Conservation (phyloP, 2,329 filamentous ascomycete species). For the Pleurostoma richardsiae region DNA sequence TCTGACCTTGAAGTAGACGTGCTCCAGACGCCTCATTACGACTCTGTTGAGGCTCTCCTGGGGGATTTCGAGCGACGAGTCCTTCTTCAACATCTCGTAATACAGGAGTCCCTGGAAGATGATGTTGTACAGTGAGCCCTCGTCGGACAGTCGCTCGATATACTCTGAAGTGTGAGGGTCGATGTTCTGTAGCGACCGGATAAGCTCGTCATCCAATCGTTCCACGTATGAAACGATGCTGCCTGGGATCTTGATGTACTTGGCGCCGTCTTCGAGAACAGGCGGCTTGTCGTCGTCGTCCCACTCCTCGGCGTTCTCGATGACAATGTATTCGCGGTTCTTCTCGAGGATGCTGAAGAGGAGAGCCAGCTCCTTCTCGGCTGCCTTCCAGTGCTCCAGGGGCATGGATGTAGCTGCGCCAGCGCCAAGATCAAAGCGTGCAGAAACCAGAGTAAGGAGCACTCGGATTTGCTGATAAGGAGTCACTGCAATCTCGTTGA, state of each 20-base stretch:
- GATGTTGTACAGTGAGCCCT: conserved; percentile 84
- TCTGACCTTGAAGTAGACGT: conserved; percentile 93
- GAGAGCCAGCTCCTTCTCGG: conserved; percentile 76
- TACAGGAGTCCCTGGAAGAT: conserved; percentile 87
- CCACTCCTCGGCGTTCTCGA: conserved; percentile 95
- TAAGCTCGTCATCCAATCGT: conserved; percentile 94
- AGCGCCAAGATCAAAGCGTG: conserved; percentile 86
- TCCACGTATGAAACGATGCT: conserved; percentile 93
- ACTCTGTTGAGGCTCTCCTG: conserved; percentile 91
- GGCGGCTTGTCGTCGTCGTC: conserved; percentile 97
- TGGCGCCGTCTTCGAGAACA: conserved; percentile 64
- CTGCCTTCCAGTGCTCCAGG: conserved; percentile 93
- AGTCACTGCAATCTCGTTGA: conserved; percentile 79
- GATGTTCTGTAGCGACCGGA: conserved; percentile 92
- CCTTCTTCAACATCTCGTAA: conserved; percentile 73
- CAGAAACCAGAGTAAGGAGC: conserved; percentile 84
- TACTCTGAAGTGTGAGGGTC: conserved; percentile 99
- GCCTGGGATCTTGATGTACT: conserved; percentile 84
- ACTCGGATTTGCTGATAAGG: conserved; percentile 95
- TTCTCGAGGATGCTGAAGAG: conserved; percentile 76
- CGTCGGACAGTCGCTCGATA: conserved; percentile 89
- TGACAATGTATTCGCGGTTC: conserved; percentile 75
- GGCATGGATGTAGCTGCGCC: conserved; percentile 79
- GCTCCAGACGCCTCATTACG: conserved; percentile 89
- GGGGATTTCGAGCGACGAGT: conserved; percentile 63